Base-by-base conservation (phyloP, 805 yeast genomes). In the Blastobotrys robertii region DNA sequence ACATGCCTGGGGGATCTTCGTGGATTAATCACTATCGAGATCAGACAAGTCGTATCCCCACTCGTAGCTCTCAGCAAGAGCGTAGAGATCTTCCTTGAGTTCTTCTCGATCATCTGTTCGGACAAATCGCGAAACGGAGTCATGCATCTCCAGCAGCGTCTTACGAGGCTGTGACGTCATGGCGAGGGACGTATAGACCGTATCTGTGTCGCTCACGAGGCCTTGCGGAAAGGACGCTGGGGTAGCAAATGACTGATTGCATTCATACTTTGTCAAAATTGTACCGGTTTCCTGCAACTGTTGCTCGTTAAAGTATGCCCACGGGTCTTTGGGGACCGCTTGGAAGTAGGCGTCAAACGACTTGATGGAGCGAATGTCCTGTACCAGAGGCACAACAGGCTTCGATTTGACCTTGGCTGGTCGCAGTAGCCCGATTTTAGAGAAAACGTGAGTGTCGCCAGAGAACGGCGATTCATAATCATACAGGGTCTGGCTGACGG, bases 1-100 rank as follows among this genome's bases (percentile, higher is more conserved):
- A 82, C 69, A 80, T 88, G 38, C 82, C 90, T 10, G 94, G 92
- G 81, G 58, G 81, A 82, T 63, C 64, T 83, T 62, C 15, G 4
- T 33, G n/a, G 15, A 11, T 4, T 33, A 39, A 41, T 51, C 54
- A 16, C 30, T 46, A 1, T 49, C 53, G 13, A 46, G 52, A 12
- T 43, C 46, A 13, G 39, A 44, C 6, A 40, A 42, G 6, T 43
- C 42, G 46, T 47, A 48, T n/a, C 55, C 56, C 32, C 46, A 44
- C 22, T 45, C 44, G 30, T 55, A 55, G 30, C 39, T 44, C 28
- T 49, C 48, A 3, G 55, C 51, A 39, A 48, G 15, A 3, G 39
- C 37, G 8, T 46, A 36, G 30, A 53, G 37, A 7, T 32, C 39
- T 25, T 55, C 50, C 25, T 49, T 48, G 28, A 50, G 34, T 31